phyloP scores from a whole-genome alignment of 2,329 filamentous ascomycete genomes.

The Ascochyta koolunga region DNA sequence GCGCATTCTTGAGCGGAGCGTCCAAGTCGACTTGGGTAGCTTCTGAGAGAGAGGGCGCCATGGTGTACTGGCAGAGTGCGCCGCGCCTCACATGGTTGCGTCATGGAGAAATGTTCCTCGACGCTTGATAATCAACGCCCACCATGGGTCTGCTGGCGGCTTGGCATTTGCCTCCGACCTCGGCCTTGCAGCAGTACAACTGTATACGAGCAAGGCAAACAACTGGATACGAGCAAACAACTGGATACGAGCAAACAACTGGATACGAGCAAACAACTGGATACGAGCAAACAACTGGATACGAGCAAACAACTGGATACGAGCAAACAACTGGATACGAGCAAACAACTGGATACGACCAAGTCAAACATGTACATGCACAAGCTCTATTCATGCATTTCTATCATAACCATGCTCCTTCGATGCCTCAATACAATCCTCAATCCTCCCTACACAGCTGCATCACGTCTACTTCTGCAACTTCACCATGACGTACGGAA shows the following conservation, averaged over 20 bases:
- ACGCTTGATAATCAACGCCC: conserved; percentile 43
- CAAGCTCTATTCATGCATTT: conserved; percentile 11
- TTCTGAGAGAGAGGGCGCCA: conserved; percentile 84
- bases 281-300: too few species aligned
- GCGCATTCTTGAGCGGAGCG: conserved; percentile 77
- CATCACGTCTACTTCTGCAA: conserved; percentile 45
- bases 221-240: too few species aligned
- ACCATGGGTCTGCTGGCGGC: conserved; percentile 30
- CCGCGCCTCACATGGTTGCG: conserved; percentile 28
- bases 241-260: too few species aligned
- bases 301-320: too few species aligned
- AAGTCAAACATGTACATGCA: too few species aligned
- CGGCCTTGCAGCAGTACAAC: too few species aligned
- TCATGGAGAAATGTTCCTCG: conserved; percentile 24
- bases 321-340: too few species aligned
- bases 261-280: too few species aligned
- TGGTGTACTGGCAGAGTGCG: conserved; percentile 46
- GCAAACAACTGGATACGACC: too few species aligned
- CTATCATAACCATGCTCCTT: neutral
- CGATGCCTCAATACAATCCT: neutral
- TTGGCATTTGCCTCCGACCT: conserved; percentile 28
- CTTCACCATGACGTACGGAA: conserved; percentile 94
- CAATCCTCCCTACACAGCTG: neutral
- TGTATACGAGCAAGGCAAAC: too few species aligned
- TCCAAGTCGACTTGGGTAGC: conserved; percentile 71